Percentiles rank a stretch among this genome's conserved stretches.
These are phyloP conservation scores for Acanthamoeba royreba DNA, from an alignment of 208 protist species.

Conservation along the genomic window DNA sequence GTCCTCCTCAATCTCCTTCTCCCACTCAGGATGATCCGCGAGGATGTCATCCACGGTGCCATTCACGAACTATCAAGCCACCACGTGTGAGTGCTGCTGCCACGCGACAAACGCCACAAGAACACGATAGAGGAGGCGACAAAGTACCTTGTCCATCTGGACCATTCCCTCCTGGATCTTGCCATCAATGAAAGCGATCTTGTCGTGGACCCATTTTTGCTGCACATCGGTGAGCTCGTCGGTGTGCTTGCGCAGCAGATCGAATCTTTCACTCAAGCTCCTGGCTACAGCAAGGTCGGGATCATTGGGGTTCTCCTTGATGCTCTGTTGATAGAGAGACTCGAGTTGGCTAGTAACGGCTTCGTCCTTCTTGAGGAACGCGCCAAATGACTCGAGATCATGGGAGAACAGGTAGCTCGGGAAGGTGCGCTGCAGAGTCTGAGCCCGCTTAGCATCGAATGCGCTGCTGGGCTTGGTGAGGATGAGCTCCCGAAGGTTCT, in stretches of 20 bases:
- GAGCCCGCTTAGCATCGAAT: background rate
- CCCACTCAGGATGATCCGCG: background rate
- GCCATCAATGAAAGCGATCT: background rate
- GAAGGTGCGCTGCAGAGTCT: background rate
- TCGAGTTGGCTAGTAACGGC: background rate
- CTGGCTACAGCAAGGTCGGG: background rate
- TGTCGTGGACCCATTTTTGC: background rate
- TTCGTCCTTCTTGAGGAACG: background rate
- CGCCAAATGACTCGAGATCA: background rate
- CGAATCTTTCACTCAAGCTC: background rate
- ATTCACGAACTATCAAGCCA: background rate
- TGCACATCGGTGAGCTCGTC: background rate
- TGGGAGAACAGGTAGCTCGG: background rate
- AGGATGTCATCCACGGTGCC: background rate
- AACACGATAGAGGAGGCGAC: background rate
- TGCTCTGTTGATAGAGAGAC: background rate
- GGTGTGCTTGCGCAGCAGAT: background rate
- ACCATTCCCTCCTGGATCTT: constrained; percentile 1
- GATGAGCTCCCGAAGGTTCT: background rate
- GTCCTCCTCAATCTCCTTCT: background rate
- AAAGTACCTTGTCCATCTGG: background rate
- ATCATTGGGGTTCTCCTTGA: background rate
- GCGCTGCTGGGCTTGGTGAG: background rate
- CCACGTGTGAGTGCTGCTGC: background rate
- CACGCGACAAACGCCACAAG: background rate